Evolutionary conservation across 805 yeast genomes (phyloP).

Genomic region (Barnettozyma botsteinii): DNA sequence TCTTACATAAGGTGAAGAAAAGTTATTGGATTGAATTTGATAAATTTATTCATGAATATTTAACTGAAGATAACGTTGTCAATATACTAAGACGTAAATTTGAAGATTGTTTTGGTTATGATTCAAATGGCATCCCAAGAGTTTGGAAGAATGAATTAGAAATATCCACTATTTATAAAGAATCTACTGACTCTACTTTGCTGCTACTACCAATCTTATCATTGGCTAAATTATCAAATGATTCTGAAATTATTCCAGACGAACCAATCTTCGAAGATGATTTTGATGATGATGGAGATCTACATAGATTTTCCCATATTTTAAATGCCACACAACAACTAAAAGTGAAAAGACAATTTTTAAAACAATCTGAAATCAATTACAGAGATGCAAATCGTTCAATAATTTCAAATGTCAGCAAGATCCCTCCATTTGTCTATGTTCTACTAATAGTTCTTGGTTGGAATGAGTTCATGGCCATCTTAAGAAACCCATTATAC

Average conservation of each 20-base stretch:
- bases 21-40: constrained; percentile 64
- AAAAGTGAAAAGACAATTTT: constrained; percentile 52
- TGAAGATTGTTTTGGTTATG: constrained; percentile 80
- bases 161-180: constrained; percentile 57
- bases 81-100: constrained; percentile 69
- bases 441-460: constrained; percentile 70
- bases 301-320: constrained; percentile 48
- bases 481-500: constrained; percentile 80
- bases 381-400: constrained; percentile 88
- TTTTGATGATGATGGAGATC: constrained; percentile 36
- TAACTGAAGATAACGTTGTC: constrained; percentile 61
- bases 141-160: constrained; percentile 73
- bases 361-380: constrained; percentile 70
- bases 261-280: constrained; percentile 36
- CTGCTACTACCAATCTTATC: constrained; percentile 50
- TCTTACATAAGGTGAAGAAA: constrained; percentile 40
- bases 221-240: constrained; percentile 46
- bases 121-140: constrained; percentile 73
- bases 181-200: constrained; percentile 55
- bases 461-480: constrained; percentile 92
- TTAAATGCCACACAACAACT: constrained; percentile 53
- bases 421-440: constrained; percentile 82
- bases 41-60: constrained; percentile 50
- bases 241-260: constrained; percentile 55
- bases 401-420: constrained; percentile 66